Percentiles rank a stretch among this genome's conserved stretches.
phyloP scores from a whole-genome alignment of 164 flowering plant genomes.

The Vitis rupestris region DNA sequence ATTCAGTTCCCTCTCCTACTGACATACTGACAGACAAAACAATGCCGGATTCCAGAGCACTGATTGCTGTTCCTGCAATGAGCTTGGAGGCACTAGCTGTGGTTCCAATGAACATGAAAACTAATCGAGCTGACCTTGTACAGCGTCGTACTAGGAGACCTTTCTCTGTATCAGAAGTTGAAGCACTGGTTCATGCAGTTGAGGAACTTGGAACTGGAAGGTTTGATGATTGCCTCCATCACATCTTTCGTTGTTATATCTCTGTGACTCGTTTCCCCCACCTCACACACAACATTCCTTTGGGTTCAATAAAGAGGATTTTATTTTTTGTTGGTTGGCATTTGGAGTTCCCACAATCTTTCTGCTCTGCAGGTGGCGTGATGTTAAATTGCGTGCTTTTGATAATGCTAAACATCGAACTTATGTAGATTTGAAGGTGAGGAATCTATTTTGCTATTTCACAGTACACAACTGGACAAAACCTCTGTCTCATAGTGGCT shows the following conservation, averaged over 20 bases:
- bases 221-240: slow-evolving; percentile 27
- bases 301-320: neutral
- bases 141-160: slow-evolving; percentile 93
- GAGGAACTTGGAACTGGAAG: slow-evolving; percentile 99
- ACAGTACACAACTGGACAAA: neutral
- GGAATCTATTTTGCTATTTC: neutral
- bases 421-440: slow-evolving; percentile 97
- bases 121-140: slow-evolving; percentile 56
- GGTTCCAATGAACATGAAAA: slow-evolving; percentile 54
- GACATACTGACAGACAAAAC: slow-evolving; percentile 38
- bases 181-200: slow-evolving; percentile 94
- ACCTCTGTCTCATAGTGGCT: neutral
- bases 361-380: slow-evolving; percentile 63
- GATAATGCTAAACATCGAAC: slow-evolving; percentile 95
- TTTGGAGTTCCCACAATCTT: neutral
- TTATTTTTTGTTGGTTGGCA: neutral
- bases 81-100: slow-evolving; percentile 55
- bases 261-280: neutral
- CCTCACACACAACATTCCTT: neutral
- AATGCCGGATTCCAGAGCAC: slow-evolving; percentile 47
- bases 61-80: slow-evolving; percentile 56
- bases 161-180: slow-evolving; percentile 92
- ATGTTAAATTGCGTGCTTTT: slow-evolving; percentile 78
- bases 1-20: slow-evolving; percentile 40
- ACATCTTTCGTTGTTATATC: neutral